Conservation (phyloP, 805 yeast species). For the Hyphopichia homilentoma region DNA sequence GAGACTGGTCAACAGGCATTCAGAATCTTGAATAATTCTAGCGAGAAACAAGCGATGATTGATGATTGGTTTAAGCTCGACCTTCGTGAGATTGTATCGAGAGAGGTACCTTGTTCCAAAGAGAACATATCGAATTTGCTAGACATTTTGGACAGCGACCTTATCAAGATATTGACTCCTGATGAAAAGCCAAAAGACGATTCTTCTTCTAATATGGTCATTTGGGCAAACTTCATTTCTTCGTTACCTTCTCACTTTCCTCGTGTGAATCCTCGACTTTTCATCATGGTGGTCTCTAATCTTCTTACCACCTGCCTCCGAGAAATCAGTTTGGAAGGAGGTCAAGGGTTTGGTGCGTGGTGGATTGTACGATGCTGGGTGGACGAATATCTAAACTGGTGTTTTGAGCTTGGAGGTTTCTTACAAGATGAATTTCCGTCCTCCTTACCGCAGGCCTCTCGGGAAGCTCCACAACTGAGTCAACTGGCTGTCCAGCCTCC, state of each 20-base stretch:
- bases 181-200: not conserved
- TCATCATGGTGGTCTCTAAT: slow-evolving; percentile 50
- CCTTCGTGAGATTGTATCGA: slow-evolving; percentile 37
- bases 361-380: slow-evolving; percentile 75
- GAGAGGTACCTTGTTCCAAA: slow-evolving; percentile 50
- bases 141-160: slow-evolving; percentile 31
- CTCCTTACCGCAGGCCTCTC: too few species aligned
- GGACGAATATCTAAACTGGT: slow-evolving; percentile 67
- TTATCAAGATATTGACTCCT: slow-evolving; percentile 25
- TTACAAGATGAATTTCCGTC: slow-evolving; percentile 26
- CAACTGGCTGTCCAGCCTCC: too few species aligned
- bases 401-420: slow-evolving; percentile 60
- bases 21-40: slow-evolving; percentile 38
- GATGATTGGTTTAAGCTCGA: slow-evolving; percentile 58
- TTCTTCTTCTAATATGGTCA: slow-evolving; percentile 22
- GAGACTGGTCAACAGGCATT: slow-evolving; percentile 51
- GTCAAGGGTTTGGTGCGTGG: slow-evolving; percentile 67
- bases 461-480: too few species aligned
- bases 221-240: slow-evolving; percentile 27
- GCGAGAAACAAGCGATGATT: slow-evolving; percentile 48
- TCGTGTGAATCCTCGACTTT: slow-evolving; percentile 51
- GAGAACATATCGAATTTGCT: slow-evolving; percentile 26
- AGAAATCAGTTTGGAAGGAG: slow-evolving; percentile 57
- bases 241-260: slow-evolving; percentile 46
- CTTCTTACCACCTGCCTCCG: slow-evolving; percentile 56